Base-by-base conservation (phyloP, 495 filamentous ascomycete genomes). In the Cercophora newfieldiana region DNA sequence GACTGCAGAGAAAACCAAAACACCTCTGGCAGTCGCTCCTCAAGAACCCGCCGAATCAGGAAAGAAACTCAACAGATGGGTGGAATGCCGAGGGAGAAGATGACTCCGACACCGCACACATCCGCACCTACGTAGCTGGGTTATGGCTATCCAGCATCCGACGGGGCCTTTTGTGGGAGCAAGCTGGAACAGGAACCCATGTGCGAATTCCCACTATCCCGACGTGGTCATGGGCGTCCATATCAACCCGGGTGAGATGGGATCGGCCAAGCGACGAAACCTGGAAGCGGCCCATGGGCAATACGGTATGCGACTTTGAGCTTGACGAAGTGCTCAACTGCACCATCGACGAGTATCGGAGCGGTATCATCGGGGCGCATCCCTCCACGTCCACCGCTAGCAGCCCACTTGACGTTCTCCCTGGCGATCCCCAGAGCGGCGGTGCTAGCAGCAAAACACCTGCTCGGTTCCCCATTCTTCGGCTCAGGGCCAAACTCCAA, bases 181-280 rank as follows among this genome's bases (percentile, higher is more conserved):
- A 59, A 24, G 55, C 29, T 12, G 18, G 47, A 16, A 16, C 51
- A 24, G 61, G 30, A 24, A 28, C 21, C 1, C 60, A 64, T 26
- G 24, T 59, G 21, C 33, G 66, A 25, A 51, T 68, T 18, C 7
- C 37, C 18, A 29, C 22, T 16, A 64, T 68, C 14, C 66, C 66
- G 14, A 54, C 66, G 1, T 68, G 55, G 53, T 68, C 66, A 5
- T 68, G 66, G 66, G 66, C 66, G 2, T 68, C 66, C 19, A 57
- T 68, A 29, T 68, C 8, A 25, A 58, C 58, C 7, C 44, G 6
- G 29, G 55, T 64, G 19, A 56, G 25, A 19, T 67, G 59, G 58
- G 21, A 28, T 28, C 29, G 22, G 47, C n/a, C 25, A 60, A 16
- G 21, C 25, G 25, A 57, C 10, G 58, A 33, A 28, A 14, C 1